These are phyloP conservation scores for Trametes pubescens DNA, from an alignment of 1,284 basidiomycete species.

Conservation along the genomic window DNA sequence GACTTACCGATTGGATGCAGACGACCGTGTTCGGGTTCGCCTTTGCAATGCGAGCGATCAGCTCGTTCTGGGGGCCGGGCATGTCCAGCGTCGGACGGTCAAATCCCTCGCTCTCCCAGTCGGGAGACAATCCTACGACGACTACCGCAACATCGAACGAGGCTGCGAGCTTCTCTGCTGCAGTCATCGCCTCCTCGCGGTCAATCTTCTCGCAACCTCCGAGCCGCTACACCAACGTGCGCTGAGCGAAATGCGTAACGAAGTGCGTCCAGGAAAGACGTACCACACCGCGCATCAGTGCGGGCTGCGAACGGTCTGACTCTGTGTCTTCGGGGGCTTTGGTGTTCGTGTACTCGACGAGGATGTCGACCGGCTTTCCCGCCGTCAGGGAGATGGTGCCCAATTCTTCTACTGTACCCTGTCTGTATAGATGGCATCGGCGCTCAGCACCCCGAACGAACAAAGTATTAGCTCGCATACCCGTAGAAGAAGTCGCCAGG, in stretches of 20 bases:
- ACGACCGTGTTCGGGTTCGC: constrained; percentile 74
- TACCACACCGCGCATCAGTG: constrained; percentile 73
- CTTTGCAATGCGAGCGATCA: constrained; percentile 63
- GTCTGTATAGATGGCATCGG: constrained; percentile 42
- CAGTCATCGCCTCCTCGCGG: constrained; percentile 61
- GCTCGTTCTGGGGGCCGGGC: constrained; percentile 69
- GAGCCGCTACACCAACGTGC: constrained; percentile 52
- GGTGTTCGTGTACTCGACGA: constrained; percentile 71
- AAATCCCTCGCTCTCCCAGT: constrained; percentile 78
- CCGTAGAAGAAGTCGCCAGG: constrained; percentile 76
- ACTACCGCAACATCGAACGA: constrained; percentile 66
- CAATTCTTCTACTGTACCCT: constrained; percentile 71
- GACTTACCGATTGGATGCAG: constrained; percentile 68
- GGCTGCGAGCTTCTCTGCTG: constrained; percentile 67
- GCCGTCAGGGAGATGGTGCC: constrained; percentile 54
- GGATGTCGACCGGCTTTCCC: constrained; percentile 55
- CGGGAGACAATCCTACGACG: constrained; percentile 69
- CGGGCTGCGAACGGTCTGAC: constrained; percentile 62
- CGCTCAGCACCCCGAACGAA: not conserved
- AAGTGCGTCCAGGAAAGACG: constrained; percentile 34
- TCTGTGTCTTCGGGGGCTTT: constrained; percentile 57
- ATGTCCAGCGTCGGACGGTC: constrained; percentile 66
- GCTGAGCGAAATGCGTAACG: not conserved
- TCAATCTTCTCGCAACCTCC: constrained; percentile 73
- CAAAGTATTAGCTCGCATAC: constrained; percentile 41